Evolutionary conservation across 352 stramenopile species (phyloP), one percentile per base, ranked within the genome.

Genomic region (Pythium utonaiense): DNA sequence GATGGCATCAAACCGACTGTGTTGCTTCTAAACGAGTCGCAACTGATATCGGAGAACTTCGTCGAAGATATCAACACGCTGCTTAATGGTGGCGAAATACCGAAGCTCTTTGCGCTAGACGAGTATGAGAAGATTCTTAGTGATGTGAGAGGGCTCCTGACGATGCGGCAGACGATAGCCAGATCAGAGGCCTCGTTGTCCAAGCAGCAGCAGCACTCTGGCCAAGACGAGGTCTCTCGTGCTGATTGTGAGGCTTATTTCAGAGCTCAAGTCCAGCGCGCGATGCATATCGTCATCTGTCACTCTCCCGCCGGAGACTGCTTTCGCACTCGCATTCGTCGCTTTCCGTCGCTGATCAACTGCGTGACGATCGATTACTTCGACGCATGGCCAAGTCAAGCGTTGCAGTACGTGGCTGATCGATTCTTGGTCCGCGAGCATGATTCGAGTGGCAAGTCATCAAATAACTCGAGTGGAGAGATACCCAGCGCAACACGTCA

Each of bases 341-440:
- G 96, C 63, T 98, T 98, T 25, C 93, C 93, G 16, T 91, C 91
- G 6, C 64, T 98, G 5, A 86, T 98, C 28, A 98, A 97, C 64
- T 98, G 93, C 64, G 97, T 85, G 21, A 98, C 91, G 0, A 97
- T 97, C 41, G 87, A 97, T 51, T 98, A 83, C 73, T 98, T 98
- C 58, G 77, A 93, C n/a, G 87, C 91, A 48, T 98, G 93, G 93
- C 92, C 93, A 0, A 74, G 75, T 52, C 75, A 80, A 28, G 93
- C 93, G 13, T 69, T 98, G 16, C 76, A 93, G 55, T 91, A 86
- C 44, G 84, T 95, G 41, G 83, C 85, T 0, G 77, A 93, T 55
- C 78, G 81, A 13, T 83, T 83, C 45, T 44, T 71, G n/a, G 53
- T 56, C 1, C 17, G 38, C 33, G 56, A 47, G 3, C 9, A 56